Base-by-base conservation (phyloP, 2,329 filamentous ascomycete species). In the Talaromyces albobiverticillius region DNA sequence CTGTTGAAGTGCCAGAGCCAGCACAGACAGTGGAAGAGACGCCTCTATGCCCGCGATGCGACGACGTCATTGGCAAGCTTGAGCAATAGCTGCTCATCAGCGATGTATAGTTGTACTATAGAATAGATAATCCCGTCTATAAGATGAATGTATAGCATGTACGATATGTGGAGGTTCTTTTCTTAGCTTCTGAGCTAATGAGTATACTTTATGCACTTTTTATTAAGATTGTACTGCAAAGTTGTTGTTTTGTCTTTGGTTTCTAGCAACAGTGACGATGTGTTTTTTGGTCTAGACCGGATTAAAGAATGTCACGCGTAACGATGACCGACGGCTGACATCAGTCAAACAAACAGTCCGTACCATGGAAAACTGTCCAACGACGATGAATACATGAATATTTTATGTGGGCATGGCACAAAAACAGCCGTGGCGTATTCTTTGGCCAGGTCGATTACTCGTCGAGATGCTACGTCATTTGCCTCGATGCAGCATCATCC, bases 31-130 rank as follows among this genome's bases (percentile, higher is more conserved):
- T 73, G 46, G 79, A 86, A 61, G 83, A 88, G 16, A 70, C 75
- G 36, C 32, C 41, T 18, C 73, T 95, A 16, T 97, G 93, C 70
- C 72, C 71, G 46, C 78, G 90, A 65, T 97, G 93, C 68, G 83
- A 86, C 26, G 80, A 83, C 11, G 82, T 87, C 32, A 80, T 93
- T 14, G 63, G 63, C 23, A 68, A 72, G 38, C 54, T 72, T n/a
- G 62, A 66, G n/a, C 2, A 25, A 32, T 51, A 36, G 26, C 20
- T 31, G 13, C 16, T 10, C 22, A 40, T 43, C 26, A 6, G 26
- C 26, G 38, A 10, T 20, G 14, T 43, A 26, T 16, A 32, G 29
- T 14, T 51, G 38, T 51, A 49, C 20, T 26, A 51, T 40, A 40
- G 34, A 38, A 38, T 29, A 29, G 26, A 29, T 6, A 6, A 29